These are phyloP conservation scores for Vaccinium corymbosum DNA, from an alignment of 148 eudicot species.

Conservation along the genomic window DNA sequence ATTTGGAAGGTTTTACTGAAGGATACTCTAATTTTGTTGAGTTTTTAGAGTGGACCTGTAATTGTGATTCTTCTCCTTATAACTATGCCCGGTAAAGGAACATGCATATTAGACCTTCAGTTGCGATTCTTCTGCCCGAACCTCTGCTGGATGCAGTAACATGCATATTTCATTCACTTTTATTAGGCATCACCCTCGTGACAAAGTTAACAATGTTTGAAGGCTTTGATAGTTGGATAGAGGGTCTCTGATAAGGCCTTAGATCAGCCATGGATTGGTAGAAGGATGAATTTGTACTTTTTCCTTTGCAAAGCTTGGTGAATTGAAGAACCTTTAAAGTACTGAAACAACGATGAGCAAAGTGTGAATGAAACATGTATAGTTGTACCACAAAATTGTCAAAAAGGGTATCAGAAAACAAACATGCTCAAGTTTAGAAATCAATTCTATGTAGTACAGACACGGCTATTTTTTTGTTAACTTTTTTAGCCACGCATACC, in stretches of 20 bases:
- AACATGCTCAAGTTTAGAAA: not conserved
- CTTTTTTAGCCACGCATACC: not conserved
- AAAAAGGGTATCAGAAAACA: not conserved
- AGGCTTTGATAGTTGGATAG: not conserved
- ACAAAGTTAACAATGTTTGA: not conserved
- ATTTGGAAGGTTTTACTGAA: slow-evolving; percentile 73
- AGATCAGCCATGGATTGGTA: not conserved
- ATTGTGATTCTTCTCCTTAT: not conserved
- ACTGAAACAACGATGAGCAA: not conserved
- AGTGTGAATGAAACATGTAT: not conserved
- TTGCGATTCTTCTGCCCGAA: not conserved
- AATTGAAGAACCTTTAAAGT: not conserved
- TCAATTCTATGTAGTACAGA: not conserved
- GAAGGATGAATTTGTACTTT: not conserved
- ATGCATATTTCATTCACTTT: not conserved
- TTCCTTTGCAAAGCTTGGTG: not conserved
- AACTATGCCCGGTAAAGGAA: not conserved
- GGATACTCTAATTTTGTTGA: slow-evolving; percentile 4
- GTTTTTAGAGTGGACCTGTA: not conserved
- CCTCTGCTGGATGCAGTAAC: not conserved
- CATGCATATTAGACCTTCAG: not conserved
- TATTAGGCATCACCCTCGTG: not conserved
- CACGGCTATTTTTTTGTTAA: not conserved
- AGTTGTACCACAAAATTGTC: not conserved
- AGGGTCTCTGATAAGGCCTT: not conserved